A percentile compares a stretch with the other conserved stretches of the same genome.
These are phyloP conservation scores for Trametes cubensis DNA, from an alignment of 768 basidiomycete genomes.

Conservation along the genomic window DNA sequence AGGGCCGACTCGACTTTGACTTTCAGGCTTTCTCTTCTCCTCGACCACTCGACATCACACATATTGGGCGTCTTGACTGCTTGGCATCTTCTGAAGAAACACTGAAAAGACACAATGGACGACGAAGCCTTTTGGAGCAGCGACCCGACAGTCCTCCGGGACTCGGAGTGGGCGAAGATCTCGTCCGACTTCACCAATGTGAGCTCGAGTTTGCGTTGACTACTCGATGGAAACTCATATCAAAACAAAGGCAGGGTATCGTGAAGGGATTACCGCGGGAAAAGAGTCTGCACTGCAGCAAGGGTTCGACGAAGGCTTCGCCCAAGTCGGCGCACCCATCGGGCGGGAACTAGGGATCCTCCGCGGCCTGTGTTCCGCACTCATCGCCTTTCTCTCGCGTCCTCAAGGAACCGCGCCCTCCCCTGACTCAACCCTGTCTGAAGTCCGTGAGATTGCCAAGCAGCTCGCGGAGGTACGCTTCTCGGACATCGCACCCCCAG, in stretches of 20 bases:
- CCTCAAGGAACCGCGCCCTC: conserved; percentile 22
- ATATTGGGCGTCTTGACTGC: not conserved
- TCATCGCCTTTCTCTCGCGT: conserved; percentile 58
- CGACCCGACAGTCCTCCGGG: conserved; percentile 38
- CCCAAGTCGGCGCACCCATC: conserved; percentile 66
- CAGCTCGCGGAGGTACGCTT: conserved; percentile 65
- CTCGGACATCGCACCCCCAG: conserved; percentile 72
- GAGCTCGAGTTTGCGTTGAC: conserved; percentile 21
- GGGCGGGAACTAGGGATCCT: conserved; percentile 79
- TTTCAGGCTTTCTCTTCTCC: not conserved
- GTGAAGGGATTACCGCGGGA: conserved; percentile 94
- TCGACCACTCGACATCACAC: not conserved
- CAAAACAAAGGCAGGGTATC: conserved; percentile 75
- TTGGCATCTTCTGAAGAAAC: no score
- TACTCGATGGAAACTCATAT: not conserved
- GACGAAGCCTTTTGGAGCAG: conserved; percentile 54
- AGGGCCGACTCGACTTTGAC: not conserved
- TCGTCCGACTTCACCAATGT: conserved; percentile 75
- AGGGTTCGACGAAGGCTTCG: conserved; percentile 90
- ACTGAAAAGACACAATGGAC: conserved; percentile 17
- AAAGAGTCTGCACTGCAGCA: conserved; percentile 86
- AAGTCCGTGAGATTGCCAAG: conserved; percentile 56
- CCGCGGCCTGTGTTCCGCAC: conserved; percentile 69
- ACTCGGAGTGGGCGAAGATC: conserved; percentile 70
- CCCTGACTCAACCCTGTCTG: conserved; percentile 36